A percentile compares a stretch with the other conserved stretches of the same genome.
These are phyloP conservation scores for Pestalotiopsis sp. DNA, from an alignment of 2,329 filamentous ascomycete genomes.

Conservation along the genomic window DNA sequence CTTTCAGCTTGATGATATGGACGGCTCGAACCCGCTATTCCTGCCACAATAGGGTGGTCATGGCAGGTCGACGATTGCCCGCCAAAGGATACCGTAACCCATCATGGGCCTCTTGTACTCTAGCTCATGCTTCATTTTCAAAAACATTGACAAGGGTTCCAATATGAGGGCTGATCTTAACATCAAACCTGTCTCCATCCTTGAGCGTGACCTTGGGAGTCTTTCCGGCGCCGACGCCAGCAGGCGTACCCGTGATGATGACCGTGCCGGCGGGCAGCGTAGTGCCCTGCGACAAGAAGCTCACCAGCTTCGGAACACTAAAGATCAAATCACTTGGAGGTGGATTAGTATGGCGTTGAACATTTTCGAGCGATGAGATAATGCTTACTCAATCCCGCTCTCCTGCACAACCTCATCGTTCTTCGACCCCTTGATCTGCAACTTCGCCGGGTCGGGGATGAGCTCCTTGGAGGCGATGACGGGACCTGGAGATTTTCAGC, in stretches of 20 bases:
- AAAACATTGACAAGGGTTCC: conserved; percentile 8
- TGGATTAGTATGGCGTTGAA: conserved; percentile 30
- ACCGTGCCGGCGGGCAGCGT: conserved; percentile 3
- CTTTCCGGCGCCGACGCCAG: not conserved
- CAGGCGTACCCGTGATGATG: conserved; percentile 3
- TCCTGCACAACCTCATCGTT: conserved; percentile 55
- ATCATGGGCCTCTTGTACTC: not conserved
- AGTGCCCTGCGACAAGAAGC: conserved; percentile 6
- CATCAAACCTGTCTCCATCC: conserved; percentile 4
- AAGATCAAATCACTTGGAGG: conserved; percentile 36
- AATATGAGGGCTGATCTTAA: conserved; percentile 5
- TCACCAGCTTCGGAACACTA: conserved; percentile 5
- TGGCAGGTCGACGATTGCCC: not conserved
- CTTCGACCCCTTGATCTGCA: conserved; percentile 45
- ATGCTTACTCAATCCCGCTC: conserved; percentile 29
- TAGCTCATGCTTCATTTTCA: conserved; percentile 1
- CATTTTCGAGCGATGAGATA: not conserved
- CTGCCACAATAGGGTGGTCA: not conserved
- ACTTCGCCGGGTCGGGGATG: conserved; percentile 41
- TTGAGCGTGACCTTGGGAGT: not conserved
- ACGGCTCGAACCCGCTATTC: conserved; percentile 5
- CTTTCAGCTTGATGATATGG: conserved; percentile 8
- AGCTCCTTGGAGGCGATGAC: conserved; percentile 46
- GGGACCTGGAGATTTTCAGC: conserved; percentile 40
- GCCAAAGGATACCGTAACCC: not conserved